Percentiles rank a stretch among this genome's conserved stretches.
phyloP scores from a whole-genome alignment of 2,329 filamentous ascomycete species.

The Neopestalotiopsis sp. region DNA sequence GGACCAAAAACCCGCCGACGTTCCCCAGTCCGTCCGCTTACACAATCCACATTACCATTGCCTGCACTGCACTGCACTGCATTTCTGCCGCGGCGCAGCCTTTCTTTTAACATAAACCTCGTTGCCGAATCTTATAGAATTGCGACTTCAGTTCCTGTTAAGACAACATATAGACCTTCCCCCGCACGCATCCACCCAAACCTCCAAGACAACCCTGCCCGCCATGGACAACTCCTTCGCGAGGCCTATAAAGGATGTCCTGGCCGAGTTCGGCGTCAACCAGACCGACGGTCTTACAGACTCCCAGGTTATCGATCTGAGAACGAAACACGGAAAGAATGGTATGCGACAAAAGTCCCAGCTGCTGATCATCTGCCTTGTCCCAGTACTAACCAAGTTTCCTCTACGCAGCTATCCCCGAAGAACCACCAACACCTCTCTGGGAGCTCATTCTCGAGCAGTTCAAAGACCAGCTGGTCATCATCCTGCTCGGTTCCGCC shows the following conservation, averaged over 20 bases:
- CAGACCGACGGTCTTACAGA: slow-evolving; percentile 60
- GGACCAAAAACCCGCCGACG: background rate
- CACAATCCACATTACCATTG: background rate
- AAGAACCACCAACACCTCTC: slow-evolving; percentile 93
- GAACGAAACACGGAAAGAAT: slow-evolving; percentile 69
- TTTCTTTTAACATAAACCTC: background rate
- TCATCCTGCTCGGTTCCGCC: slow-evolving; percentile 92
- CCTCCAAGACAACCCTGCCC: slow-evolving; percentile 23
- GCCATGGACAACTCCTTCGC: slow-evolving; percentile 69
- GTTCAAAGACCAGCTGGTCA: slow-evolving; percentile 97
- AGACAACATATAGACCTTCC: slow-evolving; percentile 23
- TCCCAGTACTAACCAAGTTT: slow-evolving; percentile 14
- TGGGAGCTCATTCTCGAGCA: slow-evolving; percentile 98
- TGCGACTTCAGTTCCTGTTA: slow-evolving; percentile 14
- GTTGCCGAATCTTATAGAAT: background rate
- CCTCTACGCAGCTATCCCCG: slow-evolving; percentile 59
- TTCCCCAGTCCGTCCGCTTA: slow-evolving; percentile 1
- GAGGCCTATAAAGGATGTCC: slow-evolving; percentile 61
- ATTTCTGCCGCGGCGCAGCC: background rate
- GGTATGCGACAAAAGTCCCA: slow-evolving; percentile 48
- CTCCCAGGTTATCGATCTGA: slow-evolving; percentile 59
- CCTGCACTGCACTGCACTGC: background rate
- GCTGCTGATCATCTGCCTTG: background rate
- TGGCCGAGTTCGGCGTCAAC: slow-evolving; percentile 63
- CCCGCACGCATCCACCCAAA: background rate